Conservation (phyloP, 192 early-diverging fungal species). For the Jimgerdemannia lactiflua region DNA sequence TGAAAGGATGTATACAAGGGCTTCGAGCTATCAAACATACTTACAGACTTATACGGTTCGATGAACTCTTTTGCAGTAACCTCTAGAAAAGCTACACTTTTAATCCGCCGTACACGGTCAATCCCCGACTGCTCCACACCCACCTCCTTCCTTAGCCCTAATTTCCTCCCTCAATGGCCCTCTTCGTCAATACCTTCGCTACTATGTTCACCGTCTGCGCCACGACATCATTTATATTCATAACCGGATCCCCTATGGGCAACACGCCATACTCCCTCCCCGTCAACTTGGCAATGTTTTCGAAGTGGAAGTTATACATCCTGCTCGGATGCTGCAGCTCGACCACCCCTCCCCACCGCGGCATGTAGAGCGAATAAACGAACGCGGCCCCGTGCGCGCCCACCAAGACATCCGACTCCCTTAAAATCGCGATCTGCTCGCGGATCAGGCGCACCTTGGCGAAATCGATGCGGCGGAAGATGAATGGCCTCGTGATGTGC, state of each 20-base stretch:
- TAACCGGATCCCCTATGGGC: not conserved
- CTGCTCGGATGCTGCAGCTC: slow-evolving; percentile 15
- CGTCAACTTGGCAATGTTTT: slow-evolving; percentile 6
- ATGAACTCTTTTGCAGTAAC: no score
- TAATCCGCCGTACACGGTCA: no score
- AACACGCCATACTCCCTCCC: not conserved
- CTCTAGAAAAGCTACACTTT: no score
- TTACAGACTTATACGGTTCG: no score
- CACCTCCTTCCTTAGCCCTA: no score
- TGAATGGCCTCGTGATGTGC: not conserved
- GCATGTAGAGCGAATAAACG: slow-evolving; percentile 5
- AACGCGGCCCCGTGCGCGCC: slow-evolving; percentile 9
- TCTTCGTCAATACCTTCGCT: no score
- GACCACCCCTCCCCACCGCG: slow-evolving; percentile 1
- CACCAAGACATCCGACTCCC: slow-evolving; percentile 13
- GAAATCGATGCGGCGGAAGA: slow-evolving; percentile 5
- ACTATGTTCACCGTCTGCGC: no score
- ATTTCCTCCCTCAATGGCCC: no score
- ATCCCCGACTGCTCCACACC: no score
- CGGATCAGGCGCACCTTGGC: slow-evolving; percentile 6
- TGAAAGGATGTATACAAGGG: no score
- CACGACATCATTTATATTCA: no score
- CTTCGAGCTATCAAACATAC: no score
- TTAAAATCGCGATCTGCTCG: slow-evolving; percentile 8
- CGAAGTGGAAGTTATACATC: slow-evolving; percentile 11